Conservation (phyloP, 2,329 filamentous ascomycete species). For the Celoporthe dispersa region DNA sequence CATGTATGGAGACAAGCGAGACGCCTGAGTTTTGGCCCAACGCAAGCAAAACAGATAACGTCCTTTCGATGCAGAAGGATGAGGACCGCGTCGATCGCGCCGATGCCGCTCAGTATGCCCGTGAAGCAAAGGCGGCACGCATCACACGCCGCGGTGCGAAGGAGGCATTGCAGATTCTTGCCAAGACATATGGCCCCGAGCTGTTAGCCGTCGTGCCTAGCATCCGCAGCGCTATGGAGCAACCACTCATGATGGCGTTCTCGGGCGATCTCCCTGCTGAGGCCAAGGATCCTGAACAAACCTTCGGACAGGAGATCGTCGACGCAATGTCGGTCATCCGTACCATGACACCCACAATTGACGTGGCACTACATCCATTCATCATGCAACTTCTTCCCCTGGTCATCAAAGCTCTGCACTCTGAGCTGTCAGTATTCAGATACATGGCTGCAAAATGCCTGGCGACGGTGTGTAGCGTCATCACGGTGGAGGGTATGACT, state of each 20-base stretch:
- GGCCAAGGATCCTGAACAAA: slow-evolving; percentile 73
- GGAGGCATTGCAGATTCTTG: slow-evolving; percentile 87
- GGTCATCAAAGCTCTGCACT: slow-evolving; percentile 86
- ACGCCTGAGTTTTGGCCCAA: slow-evolving; percentile 94
- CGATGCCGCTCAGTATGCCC: slow-evolving; percentile 87
- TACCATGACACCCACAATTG: slow-evolving; percentile 88
- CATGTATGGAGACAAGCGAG: slow-evolving; percentile 95
- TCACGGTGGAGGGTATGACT: slow-evolving; percentile 94
- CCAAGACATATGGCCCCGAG: slow-evolving; percentile 74
- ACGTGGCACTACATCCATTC: slow-evolving; percentile 75
- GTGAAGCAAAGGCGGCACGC: slow-evolving; percentile 84
- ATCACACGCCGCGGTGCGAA: slow-evolving; percentile 93
- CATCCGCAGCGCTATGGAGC: slow-evolving; percentile 78
- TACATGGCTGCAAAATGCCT: slow-evolving; percentile 98
- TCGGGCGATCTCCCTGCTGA: slow-evolving; percentile 71
- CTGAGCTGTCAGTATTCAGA: slow-evolving; percentile 85
- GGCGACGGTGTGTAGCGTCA: slow-evolving; percentile 95
- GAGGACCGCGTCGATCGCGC: slow-evolving; percentile 93
- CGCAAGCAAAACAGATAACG: slow-evolving; percentile 74
- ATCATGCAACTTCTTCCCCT: slow-evolving; percentile 83
- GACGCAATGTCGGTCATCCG: slow-evolving; percentile 92
- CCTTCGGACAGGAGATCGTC: slow-evolving; percentile 87
- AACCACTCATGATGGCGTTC: slow-evolving; percentile 77
- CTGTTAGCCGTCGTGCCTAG: slow-evolving; percentile 86
- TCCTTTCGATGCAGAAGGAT: slow-evolving; percentile 94